phyloP scores from a whole-genome alignment of 23 red algal species.

The Gracilaria gracilis region DNA sequence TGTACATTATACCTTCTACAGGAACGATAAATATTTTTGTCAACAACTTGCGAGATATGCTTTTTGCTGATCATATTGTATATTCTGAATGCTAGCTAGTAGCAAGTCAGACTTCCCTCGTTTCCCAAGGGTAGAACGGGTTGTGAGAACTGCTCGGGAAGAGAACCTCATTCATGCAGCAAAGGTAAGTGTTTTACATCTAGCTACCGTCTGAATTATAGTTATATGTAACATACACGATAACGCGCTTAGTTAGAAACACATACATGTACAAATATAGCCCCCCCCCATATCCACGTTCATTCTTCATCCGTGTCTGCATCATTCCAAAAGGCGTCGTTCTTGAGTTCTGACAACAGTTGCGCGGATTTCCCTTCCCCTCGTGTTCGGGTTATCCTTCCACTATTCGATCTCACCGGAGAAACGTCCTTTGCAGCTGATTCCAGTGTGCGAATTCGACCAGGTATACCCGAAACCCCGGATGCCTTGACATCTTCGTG shows the following conservation, averaged over 20 bases:
- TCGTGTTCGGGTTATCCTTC: not conserved
- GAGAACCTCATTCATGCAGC: not conserved
- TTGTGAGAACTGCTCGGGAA: not conserved
- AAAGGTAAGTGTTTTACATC: slow-evolving; percentile 2
- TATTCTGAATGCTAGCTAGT: not conserved
- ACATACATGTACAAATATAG: not conserved
- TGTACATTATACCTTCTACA: too few relatives aligned
- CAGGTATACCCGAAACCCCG: not conserved
- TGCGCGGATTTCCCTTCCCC: not conserved
- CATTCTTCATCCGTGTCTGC: slow-evolving; percentile 51
- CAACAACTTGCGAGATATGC: not conserved
- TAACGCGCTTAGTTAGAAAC: slow-evolving; percentile 16
- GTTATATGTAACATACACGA: not conserved
- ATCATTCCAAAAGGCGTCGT: slow-evolving; percentile 63
- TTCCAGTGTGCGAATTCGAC: not conserved
- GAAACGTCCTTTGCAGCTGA: not conserved
- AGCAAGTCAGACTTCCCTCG: not conserved
- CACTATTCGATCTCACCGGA: not conserved
- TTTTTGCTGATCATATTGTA: not conserved
- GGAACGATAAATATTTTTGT: not conserved
- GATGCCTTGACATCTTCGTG: not conserved
- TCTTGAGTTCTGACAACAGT: slow-evolving; percentile 15
- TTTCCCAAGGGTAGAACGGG: too few relatives aligned
- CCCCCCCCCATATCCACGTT: not conserved
- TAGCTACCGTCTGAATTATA: slow-evolving; percentile 7